These are phyloP conservation scores for Tillandsia fasciculata DNA, from an alignment of 176 grass and related monocot genomes.

Conservation along the genomic window DNA sequence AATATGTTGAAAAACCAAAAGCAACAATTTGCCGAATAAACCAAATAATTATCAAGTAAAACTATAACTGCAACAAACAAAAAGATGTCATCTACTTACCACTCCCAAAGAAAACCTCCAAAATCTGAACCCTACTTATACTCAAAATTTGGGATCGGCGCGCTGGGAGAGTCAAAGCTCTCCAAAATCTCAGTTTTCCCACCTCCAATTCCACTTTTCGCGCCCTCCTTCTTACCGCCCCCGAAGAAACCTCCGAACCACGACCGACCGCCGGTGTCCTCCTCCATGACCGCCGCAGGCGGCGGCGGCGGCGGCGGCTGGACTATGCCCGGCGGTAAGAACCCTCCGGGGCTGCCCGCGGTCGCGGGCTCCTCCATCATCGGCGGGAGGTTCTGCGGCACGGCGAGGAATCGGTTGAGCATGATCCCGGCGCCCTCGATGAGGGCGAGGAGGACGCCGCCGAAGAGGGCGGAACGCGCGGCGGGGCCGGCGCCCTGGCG, in stretches of 20 bases:
- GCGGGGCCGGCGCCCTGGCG: constrained; percentile 59
- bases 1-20: too few relatives aligned
- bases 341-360: too few relatives aligned
- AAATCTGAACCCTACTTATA: constrained; percentile 46
- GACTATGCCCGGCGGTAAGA: too few relatives aligned
- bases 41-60: too few relatives aligned
- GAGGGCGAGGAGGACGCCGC: constrained; percentile 72
- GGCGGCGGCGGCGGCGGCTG: too few relatives aligned
- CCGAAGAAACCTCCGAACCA: constrained; percentile 53
- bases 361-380: constrained; percentile 34
- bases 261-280: constrained; percentile 14
- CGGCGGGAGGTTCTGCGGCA: constrained; percentile 44
- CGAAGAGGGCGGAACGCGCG: constrained; percentile 54
- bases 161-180: constrained; percentile 64
- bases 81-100: not conserved
- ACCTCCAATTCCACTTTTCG: constrained; percentile 20
- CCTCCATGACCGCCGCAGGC: constrained; percentile 1
- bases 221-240: constrained; percentile 38
- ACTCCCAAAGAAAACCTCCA: constrained; percentile 1
- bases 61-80: not conserved
- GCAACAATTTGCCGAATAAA: too few relatives aligned
- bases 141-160: constrained; percentile 73
- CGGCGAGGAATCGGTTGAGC: constrained; percentile 75
- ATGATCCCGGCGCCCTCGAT: constrained; percentile 93
- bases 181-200: constrained; percentile 79